These are phyloP conservation scores for Nannochloropsis oceanica DNA, from an alignment of 108 stramenopile species.

Conservation along the genomic window DNA sequence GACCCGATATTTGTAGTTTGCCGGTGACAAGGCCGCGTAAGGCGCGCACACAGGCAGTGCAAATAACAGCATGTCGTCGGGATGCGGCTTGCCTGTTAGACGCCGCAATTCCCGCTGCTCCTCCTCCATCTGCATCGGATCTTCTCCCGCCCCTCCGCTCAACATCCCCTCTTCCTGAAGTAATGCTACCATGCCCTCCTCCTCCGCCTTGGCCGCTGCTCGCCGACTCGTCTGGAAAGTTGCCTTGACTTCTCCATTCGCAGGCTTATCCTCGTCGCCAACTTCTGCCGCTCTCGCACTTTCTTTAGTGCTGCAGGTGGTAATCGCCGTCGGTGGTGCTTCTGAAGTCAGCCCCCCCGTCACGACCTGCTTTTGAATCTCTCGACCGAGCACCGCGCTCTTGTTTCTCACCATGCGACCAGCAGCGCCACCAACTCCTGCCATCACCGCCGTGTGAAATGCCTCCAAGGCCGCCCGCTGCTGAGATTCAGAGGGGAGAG, in stretches of 20 bases:
- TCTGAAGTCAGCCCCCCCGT: background rate
- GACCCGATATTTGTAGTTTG: slow-evolving; percentile 60
- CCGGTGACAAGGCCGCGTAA: slow-evolving; percentile 51
- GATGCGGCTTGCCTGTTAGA: slow-evolving; percentile 60
- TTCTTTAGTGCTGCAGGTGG: background rate
- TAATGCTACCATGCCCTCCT: slow-evolving; percentile 13
- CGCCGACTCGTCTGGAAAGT: background rate
- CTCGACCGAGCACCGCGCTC: background rate
- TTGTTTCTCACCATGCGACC: background rate
- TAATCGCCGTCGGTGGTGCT: background rate
- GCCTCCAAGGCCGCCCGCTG: background rate
- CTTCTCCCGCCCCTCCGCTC: slow-evolving; percentile 15
- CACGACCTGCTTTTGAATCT: background rate
- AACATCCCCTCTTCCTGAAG: slow-evolving; percentile 24
- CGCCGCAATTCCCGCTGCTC: slow-evolving; percentile 62
- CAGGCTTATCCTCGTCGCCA: background rate
- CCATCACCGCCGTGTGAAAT: background rate
- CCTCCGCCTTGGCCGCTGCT: slow-evolving; percentile 12
- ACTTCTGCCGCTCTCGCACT: background rate
- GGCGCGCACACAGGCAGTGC: slow-evolving; percentile 86
- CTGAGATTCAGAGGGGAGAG: background rate
- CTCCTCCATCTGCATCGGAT: slow-evolving; percentile 39
- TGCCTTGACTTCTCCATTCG: background rate
- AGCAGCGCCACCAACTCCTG: background rate
- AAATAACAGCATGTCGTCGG: slow-evolving; percentile 61